Evolutionary conservation across 208 protist genomes (phyloP).

Genomic region (Herpetomonas tarakana): DNA sequence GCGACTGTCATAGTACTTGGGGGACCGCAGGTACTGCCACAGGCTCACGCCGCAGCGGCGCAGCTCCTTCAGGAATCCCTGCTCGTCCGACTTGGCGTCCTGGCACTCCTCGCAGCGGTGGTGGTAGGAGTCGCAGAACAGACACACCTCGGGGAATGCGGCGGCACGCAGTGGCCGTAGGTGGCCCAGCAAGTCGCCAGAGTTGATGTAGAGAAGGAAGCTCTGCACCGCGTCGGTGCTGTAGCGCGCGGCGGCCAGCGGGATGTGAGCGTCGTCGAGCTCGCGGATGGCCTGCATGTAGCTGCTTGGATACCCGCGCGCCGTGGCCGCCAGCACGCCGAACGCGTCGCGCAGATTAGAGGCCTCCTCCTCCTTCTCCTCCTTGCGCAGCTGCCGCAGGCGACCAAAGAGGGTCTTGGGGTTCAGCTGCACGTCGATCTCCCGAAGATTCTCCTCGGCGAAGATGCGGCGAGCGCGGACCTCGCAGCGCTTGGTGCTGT

Average conservation of each 20-base stretch:
- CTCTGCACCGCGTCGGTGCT: constrained; percentile 77
- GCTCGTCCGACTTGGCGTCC: constrained; percentile 42
- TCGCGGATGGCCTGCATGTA: constrained; percentile 64
- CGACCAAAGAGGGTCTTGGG: constrained; percentile 30
- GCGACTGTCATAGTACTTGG: constrained; percentile 61
- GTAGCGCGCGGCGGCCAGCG: constrained; percentile 79
- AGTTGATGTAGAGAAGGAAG: constrained; percentile 77
- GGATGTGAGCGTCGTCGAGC: constrained; percentile 65
- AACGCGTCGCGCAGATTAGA: constrained; percentile 54
- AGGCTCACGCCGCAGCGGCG: constrained; percentile 55
- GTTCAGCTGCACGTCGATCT: constrained; percentile 63
- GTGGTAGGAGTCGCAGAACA: constrained; percentile 81
- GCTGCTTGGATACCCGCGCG: constrained; percentile 39
- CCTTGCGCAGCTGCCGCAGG: constrained; percentile 25
- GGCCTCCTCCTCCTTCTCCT: constrained; percentile 21
- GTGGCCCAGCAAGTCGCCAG: constrained; percentile 69
- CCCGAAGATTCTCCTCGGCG: constrained; percentile 28
- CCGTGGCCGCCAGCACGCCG: constrained; percentile 28
- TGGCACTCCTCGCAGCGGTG: constrained; percentile 66
- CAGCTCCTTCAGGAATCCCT: constrained; percentile 67
- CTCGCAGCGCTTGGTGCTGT: constrained; percentile 57
- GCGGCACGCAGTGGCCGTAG: constrained; percentile 52
- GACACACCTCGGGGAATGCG: constrained; percentile 78
- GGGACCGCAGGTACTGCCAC: constrained; percentile 64
- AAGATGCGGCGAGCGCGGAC: constrained; percentile 40